Base-by-base conservation (phyloP, 768 basidiomycete species). In the Amanita jacksonii region DNA sequence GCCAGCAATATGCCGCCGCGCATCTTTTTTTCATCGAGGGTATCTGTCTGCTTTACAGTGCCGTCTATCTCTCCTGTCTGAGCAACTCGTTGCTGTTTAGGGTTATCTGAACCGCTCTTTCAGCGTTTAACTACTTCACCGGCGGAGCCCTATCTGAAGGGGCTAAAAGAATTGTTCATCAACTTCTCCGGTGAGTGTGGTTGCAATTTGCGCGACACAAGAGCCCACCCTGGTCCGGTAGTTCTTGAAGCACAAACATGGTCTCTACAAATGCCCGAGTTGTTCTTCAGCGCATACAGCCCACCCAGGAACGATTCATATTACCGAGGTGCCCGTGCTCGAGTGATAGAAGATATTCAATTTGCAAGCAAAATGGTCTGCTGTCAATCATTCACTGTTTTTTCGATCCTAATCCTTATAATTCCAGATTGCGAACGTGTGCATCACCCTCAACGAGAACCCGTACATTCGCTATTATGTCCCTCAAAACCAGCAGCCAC, bases 1-100 rank as follows among this genome's bases (percentile, higher is more conserved):
- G 72, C 10, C 69, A 71, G 52, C 78, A 83, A 52, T 98, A 98
- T 59, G 79, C 79, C 13, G 82, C 66, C 0, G 94, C 86, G 0
- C 88, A 98, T 60, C 61, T 97, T 45, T 93, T 92, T 73, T 99
- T 98, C 60, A 71, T 93, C 47, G 94, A 97, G 56, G 85, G 94
- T 68, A 49, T 60, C 55, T 13, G 40, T 35, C 41, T 41, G 22
- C 41, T 19, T n/a, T 33, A 23, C 12, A 1, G n/a, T n/a, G n/a
- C n/a, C n/a, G n/a, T n/a, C n/a, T n/a, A n/a, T 37, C 12, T 37
- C 41, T 25, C 43, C 19, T 47, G 8, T 9, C 33, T n/a, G 30
- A 7, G 10, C 16, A 34, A 15, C 41, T 48, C 37, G 16, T 35
- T 41, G 16, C 41, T 23, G 31, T 38, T 49, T 45, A 93, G 94